Conservation (phyloP, 78 protist genomes). For the Paratrimastix pyriformis region DNA sequence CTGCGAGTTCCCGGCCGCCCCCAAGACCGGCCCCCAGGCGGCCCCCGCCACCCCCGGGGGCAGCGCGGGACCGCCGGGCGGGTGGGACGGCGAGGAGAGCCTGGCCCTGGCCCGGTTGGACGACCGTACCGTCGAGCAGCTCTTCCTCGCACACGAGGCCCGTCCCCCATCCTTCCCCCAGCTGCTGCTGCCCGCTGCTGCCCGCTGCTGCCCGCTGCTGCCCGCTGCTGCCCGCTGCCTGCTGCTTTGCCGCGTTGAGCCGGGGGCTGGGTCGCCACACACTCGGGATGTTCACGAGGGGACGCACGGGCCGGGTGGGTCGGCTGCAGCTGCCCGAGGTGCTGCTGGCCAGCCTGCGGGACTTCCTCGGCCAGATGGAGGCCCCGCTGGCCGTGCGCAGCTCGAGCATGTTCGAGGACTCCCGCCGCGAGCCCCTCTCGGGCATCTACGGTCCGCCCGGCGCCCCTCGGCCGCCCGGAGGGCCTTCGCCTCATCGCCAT, state of each 20-base stretch:
- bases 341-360: no score
- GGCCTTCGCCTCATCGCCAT: no score
- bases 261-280: background rate
- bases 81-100: no score
- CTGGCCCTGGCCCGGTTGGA: no score
- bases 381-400: slow-evolving; percentile 5
- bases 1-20: no score
- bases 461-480: no score
- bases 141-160: background rate
- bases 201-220: background rate
- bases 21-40: no score
- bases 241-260: background rate
- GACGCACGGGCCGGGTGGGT: background rate
- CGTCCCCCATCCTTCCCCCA: background rate
- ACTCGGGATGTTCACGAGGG: background rate
- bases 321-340: background rate
- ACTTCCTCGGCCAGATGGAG: background rate
- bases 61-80: no score
- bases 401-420: slow-evolving; percentile 2
- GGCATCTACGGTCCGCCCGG: slow-evolving; percentile 6
- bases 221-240: background rate
- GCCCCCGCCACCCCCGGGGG: background rate
- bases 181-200: background rate
- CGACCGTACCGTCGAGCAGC: no score
- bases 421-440: slow-evolving; percentile 5